phyloP scores from a whole-genome alignment of 2,329 filamentous ascomycete genomes.

The Gaeumannomyces tritici region DNA sequence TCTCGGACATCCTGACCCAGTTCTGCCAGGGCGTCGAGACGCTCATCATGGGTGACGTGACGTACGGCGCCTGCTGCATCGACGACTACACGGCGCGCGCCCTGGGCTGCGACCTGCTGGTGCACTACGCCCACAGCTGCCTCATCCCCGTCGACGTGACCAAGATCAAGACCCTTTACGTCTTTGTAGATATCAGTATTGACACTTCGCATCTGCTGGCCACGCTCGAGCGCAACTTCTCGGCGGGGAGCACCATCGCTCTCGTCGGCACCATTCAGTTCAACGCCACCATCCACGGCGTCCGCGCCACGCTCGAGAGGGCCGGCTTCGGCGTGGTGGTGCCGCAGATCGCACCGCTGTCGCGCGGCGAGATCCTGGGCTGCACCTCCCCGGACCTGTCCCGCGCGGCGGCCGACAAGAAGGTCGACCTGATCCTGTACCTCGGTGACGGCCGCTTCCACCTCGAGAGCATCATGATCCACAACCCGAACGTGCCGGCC shows the following conservation, averaged over 20 bases:
- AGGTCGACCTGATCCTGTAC: constrained; percentile 73
- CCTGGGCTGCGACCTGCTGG: constrained; percentile 83
- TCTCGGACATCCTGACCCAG: constrained; percentile 89
- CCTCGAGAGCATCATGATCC: constrained; percentile 97
- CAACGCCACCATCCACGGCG: constrained; percentile 89
- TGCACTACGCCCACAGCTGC: constrained; percentile 96
- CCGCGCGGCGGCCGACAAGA: constrained; percentile 31
- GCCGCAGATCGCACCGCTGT: constrained; percentile 85
- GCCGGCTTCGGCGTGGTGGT: constrained; percentile 81
- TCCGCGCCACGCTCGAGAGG: constrained; percentile 65
- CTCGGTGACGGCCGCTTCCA: constrained; percentile 91
- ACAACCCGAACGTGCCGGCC: constrained; percentile 82
- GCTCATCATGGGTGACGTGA: constrained; percentile 98
- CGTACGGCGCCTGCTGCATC: constrained; percentile 96
- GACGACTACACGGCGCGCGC: constrained; percentile 96
- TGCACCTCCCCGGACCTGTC: constrained; percentile 69
- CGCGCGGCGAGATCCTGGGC: constrained; percentile 93
- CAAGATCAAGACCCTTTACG: constrained; percentile 92
- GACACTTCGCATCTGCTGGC: constrained; percentile 80
- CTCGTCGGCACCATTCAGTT: constrained; percentile 97
- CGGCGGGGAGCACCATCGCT: constrained; percentile 75
- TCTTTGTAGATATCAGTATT: constrained; percentile 97
- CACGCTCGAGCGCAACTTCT: constrained; percentile 82
- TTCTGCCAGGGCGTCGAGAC: constrained; percentile 91
- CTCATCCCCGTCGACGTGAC: constrained; percentile 94